A percentile compares a stretch with the other conserved stretches of the same genome.
Conservation (phyloP, 2,329 filamentous ascomycete species). For the Colletotrichum sp. region DNA sequence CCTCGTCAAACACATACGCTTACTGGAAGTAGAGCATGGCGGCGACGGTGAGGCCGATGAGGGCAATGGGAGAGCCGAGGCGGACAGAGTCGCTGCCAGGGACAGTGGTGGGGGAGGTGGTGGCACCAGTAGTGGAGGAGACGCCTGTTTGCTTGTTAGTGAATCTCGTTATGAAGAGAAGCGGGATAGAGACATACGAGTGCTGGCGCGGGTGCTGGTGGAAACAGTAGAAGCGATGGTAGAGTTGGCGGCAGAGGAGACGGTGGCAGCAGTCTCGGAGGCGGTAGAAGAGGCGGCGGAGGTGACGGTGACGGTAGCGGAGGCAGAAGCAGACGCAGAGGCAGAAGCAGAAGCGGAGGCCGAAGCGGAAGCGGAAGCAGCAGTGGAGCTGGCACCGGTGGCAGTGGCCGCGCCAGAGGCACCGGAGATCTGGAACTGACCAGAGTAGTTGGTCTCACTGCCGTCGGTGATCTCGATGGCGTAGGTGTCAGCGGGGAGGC, state of each 20-base stretch:
- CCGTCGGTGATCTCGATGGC: conserved; percentile 50
- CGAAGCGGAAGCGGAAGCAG: conserved; percentile 6
- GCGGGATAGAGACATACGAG: background rate
- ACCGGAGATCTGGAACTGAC: conserved; percentile 39
- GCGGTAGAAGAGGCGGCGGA: conserved; percentile 20
- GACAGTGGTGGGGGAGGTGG: conserved; percentile 36
- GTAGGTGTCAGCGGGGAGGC: conserved; percentile 43
- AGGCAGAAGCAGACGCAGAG: conserved; percentile 11
- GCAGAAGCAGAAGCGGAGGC: conserved; percentile 20
- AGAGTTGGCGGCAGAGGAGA: conserved; percentile 7
- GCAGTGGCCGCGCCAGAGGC: conserved; percentile 14
- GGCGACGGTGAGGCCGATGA: conserved; percentile 42
- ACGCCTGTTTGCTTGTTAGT: conserved; percentile 14
- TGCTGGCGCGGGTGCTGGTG: conserved; percentile 21
- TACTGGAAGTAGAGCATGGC: conserved; percentile 48
- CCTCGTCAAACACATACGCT: conserved; percentile 4
- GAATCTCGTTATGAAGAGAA: background rate
- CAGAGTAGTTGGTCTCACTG: conserved; percentile 47
- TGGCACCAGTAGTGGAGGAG: conserved; percentile 32
- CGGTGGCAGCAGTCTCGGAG: conserved; percentile 15
- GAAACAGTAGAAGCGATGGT: conserved; percentile 8
- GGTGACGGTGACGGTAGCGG: conserved; percentile 18
- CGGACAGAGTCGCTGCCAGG: conserved; percentile 25
- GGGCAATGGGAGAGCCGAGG: conserved; percentile 43
- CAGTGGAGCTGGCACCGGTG: conserved; percentile 17